Evolutionary conservation across 192 early-diverging fungal species (phyloP).

Genomic region (Ambispora gerdemannii): DNA sequence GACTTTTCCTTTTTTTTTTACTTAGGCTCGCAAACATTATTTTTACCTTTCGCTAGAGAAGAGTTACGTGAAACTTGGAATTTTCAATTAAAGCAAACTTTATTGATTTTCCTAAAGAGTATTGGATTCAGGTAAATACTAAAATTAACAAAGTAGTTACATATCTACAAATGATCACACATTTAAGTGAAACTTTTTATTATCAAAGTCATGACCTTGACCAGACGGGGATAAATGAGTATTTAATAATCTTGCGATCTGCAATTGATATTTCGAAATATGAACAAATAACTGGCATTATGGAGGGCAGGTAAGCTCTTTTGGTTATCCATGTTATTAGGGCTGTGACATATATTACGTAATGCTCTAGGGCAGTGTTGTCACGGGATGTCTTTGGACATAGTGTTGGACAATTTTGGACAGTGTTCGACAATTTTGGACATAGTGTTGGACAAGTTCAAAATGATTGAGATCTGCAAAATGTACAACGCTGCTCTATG

Average conservation of each 20-base stretch:
- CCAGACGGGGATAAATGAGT: neutral
- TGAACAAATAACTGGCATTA: neutral
- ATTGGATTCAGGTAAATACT: conserved; percentile 1
- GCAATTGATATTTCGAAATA: neutral
- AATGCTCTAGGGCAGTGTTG: neutral
- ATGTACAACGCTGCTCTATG: too few relatives aligned
- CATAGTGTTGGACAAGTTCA: neutral
- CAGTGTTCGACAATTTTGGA: neutral
- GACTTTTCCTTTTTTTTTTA: neutral
- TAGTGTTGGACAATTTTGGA: neutral
- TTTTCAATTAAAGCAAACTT: conserved; percentile 25
- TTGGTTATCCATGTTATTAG: neutral
- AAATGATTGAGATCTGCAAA: too few relatives aligned
- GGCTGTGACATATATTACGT: neutral
- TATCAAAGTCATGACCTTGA: too few relatives aligned
- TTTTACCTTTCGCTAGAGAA: conserved; percentile 22
- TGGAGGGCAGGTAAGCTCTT: conserved; percentile 4
- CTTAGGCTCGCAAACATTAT: conserved; percentile 6
- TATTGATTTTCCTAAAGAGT: conserved; percentile 22
- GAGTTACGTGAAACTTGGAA: conserved; percentile 31
- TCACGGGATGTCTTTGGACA: neutral
- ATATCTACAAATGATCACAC: too few relatives aligned
- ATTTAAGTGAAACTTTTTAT: too few relatives aligned
- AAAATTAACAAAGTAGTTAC: too few relatives aligned
- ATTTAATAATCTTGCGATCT: conserved; percentile 1